phyloP scores from a whole-genome alignment of 2,329 filamentous ascomycete genomes.

The Stenocarpella maydis region DNA sequence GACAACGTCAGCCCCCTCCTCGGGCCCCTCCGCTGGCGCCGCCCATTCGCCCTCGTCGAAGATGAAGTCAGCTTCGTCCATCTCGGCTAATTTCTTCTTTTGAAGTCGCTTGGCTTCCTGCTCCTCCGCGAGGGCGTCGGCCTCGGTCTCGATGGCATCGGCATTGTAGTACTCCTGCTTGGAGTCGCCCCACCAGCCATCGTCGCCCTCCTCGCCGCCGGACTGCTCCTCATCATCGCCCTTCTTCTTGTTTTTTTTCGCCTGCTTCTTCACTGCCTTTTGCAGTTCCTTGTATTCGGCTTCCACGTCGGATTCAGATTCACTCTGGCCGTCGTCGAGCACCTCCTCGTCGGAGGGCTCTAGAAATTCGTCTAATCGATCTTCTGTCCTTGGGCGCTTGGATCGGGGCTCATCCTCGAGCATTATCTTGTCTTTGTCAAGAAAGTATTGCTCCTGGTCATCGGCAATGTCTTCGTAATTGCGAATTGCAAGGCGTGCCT shows the following conservation, averaged over 20 bases:
- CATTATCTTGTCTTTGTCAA: constrained; percentile 84
- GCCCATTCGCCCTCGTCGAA: constrained; percentile 92
- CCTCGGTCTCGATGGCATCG: constrained; percentile 73
- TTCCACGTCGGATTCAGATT: constrained; percentile 41
- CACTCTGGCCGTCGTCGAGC: constrained; percentile 40
- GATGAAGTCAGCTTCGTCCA: constrained; percentile 91
- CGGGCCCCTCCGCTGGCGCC: constrained; percentile 60
- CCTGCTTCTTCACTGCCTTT: constrained; percentile 30
- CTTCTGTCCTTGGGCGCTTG: constrained; percentile 76
- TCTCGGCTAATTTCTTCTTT: constrained; percentile 86
- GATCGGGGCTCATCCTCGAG: constrained; percentile 82
- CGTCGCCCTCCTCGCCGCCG: constrained; percentile 63
- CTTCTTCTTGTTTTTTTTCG: constrained; percentile 55
- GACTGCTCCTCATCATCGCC: constrained; percentile 58
- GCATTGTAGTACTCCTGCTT: constrained; percentile 94
- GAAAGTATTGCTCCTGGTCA: constrained; percentile 92
- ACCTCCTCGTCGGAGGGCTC: constrained; percentile 71
- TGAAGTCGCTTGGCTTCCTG: constrained; percentile 87
- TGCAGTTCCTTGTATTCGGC: constrained; percentile 36
- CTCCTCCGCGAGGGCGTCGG: constrained; percentile 86
- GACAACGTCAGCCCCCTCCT: constrained; percentile 68
- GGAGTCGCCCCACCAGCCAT: constrained; percentile 85
- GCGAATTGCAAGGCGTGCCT: constrained; percentile 68
- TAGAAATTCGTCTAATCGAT: constrained; percentile 70
- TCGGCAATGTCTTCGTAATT: constrained; percentile 88